Base-by-base conservation (phyloP, 164 flowering plant genomes). In the Houttuynia cordata region DNA sequence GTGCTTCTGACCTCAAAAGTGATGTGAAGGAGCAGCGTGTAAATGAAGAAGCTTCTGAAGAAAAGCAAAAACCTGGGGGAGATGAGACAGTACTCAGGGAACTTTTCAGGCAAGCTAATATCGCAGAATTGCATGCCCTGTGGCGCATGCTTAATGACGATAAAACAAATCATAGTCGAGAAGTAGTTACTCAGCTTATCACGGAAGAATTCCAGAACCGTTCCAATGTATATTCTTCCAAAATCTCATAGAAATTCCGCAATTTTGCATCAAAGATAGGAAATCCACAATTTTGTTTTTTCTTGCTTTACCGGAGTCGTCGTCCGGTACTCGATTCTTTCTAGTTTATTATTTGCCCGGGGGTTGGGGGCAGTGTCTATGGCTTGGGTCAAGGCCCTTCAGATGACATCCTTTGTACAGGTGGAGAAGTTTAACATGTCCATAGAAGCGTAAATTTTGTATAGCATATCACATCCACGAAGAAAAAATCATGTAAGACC, bases 21-120 rank as follows among this genome's bases (percentile, higher is more conserved):
- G 25, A 19, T 4, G 53, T 24, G 54, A 74, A 68, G 23, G 73
- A 62, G 13, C 53, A n/a, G 24, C 65, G 39, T 24, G 42, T 56
- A 59, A 54, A 54, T 54, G 24, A 54, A 23, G 34, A 24, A 24
- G 7, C 19, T 23, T 54, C 34, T 22, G 39, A 21, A 58, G 52
- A 37, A 37, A 67, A 53, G 61, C 62, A 56, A 47, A 25, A 20
- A 14, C 57, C 78, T 24, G 25, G 10, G 24, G 79, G 67, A 39
- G 62, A 40, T 6, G 78, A 73, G 42, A 63, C 74, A 53, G 57
- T 68, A 53, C 77, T 90, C 47, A 63, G 63, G 58, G 78, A 80
- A 21, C 79, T 90, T 10, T 70, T 90, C 57, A 82, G 71, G 71
- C 87, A 84, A 76, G 92, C 87, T 40, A 79, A 67, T 67, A 69